Percentiles rank a stretch among this genome's conserved stretches.
Evolutionary conservation across 2,329 filamentous ascomycete species (phyloP).

Genomic region (Colletotrichum gloeosporioides): DNA sequence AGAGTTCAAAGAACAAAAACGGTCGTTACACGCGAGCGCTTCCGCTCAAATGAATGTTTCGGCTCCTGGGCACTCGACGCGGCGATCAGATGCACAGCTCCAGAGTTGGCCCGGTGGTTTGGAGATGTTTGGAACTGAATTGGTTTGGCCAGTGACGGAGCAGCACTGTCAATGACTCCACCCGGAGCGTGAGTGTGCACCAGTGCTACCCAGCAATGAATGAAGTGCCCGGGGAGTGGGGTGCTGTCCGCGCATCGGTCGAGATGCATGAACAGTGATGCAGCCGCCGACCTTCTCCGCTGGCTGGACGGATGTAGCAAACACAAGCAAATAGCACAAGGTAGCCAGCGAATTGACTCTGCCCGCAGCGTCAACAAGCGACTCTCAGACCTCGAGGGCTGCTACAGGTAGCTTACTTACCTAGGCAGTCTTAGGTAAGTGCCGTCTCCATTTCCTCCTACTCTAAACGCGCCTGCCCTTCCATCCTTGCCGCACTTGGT

Average conservation of each 20-base stretch:
- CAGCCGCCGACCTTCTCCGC: background rate
- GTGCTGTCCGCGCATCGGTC: background rate
- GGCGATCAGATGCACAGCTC: background rate
- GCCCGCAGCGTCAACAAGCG: background rate
- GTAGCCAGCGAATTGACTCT: background rate
- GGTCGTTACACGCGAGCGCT: background rate
- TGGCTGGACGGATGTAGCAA: background rate
- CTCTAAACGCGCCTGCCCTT: background rate
- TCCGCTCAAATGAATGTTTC: background rate
- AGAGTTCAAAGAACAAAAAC: background rate
- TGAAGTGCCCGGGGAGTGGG: background rate
- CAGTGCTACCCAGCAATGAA: background rate
- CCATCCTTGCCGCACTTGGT: background rate
- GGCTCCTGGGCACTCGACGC: background rate
- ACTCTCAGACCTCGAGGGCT: background rate
- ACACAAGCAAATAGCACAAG: background rate
- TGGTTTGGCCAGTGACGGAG: background rate
- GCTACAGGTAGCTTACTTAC: background rate
- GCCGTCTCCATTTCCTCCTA: background rate
- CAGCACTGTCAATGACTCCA: background rate
- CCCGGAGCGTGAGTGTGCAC: background rate
- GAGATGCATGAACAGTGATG: background rate
- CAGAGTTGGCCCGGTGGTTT: background rate
- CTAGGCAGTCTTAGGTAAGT: background rate
- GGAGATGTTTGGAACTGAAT: background rate